Base-by-base conservation (phyloP, 2,329 filamentous ascomycete genomes). In the Aureobasidium sp. region DNA sequence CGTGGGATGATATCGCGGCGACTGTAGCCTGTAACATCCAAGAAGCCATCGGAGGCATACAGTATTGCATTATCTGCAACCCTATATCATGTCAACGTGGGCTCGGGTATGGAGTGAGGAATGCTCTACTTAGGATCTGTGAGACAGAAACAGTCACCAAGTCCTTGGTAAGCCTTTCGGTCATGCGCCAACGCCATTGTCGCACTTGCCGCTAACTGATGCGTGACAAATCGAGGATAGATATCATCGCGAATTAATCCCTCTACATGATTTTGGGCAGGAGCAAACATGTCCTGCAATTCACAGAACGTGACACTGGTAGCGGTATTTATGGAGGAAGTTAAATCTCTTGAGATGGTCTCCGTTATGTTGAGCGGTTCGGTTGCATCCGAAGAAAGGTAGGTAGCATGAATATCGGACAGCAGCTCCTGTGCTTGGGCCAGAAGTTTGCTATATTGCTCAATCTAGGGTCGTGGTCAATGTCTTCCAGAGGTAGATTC, bases 61-160 rank as follows among this genome's bases (percentile, higher is more conserved):
- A 71, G 56, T 34, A 79, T 74, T 0, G 78, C 75, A 55, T 79
- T 78, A 45, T 79, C 75, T 0, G 71, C 68, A 38, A 70, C 68
- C 0, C 60, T 60, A 38, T 6, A 2, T 14, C 55, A 22, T 54
- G 56, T 22, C 47, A 24, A 27, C 19, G 8, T 8, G 10, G n/a
- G 24, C 24, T 12, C 5, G n/a, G 19, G n/a, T 7, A 19, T 16
- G 3, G 7, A 39, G n/a, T n/a, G 30, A 10, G 37, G 30, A 16
- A 32, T 37, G 19, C 42, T 52, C 47, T 55, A 66, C 63, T 52
- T 59, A 11, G 77, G 76, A 59, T 82, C 75, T 0, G 76, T 80
- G 14, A 83, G 62, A 53, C 78, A 79, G 58, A 83, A 83, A 19
- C 79, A 78, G 44, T 79, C 73, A 7, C 78, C 79, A 0, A 84